Evolutionary conservation across 345 rosid genomes (phyloP).

Genomic region (Erodium maritimum): DNA sequence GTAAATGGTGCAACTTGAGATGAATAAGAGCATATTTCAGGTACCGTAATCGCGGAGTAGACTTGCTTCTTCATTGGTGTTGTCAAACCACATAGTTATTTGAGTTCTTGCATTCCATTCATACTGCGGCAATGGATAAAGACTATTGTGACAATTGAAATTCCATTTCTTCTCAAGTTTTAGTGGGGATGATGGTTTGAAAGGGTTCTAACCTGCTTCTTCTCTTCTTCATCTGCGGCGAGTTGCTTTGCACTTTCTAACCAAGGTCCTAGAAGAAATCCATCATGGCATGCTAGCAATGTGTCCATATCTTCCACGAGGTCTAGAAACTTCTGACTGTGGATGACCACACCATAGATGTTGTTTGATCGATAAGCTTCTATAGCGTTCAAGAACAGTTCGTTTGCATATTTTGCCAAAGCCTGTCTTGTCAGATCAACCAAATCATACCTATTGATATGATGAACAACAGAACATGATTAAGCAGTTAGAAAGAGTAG

Average conservation of each 20-base stretch:
- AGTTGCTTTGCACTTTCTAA: conserved; percentile 57
- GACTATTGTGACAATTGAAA: neutral
- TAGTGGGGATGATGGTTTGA: neutral
- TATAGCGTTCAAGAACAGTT: conserved; percentile 38
- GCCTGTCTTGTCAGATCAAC: conserved; percentile 66
- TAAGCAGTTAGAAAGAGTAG: neutral
- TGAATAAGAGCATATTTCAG: too few relatives aligned
- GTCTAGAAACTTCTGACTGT: conserved; percentile 35
- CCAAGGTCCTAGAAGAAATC: conserved; percentile 68
- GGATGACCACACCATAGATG: conserved; percentile 18
- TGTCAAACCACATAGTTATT: conserved; percentile 75
- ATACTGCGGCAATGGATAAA: conserved; percentile 20
- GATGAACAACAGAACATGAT: neutral
- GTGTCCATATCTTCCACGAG: conserved; percentile 52
- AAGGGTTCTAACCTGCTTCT: conserved; percentile 33
- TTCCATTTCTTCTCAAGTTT: neutral
- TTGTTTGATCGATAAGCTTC: conserved; percentile 34
- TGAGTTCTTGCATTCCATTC: conserved; percentile 78
- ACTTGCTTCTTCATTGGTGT: conserved; percentile 54
- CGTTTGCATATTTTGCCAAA: conserved; percentile 50
- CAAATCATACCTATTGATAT: conserved; percentile 36
- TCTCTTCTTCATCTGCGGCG: conserved; percentile 32
- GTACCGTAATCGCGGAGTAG: conserved; percentile 58
- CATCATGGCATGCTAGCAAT: conserved; percentile 45
- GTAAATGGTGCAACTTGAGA: too few relatives aligned